Conservation (phyloP, 2,329 filamentous ascomycete species). For the Lachnellula willkommii region DNA sequence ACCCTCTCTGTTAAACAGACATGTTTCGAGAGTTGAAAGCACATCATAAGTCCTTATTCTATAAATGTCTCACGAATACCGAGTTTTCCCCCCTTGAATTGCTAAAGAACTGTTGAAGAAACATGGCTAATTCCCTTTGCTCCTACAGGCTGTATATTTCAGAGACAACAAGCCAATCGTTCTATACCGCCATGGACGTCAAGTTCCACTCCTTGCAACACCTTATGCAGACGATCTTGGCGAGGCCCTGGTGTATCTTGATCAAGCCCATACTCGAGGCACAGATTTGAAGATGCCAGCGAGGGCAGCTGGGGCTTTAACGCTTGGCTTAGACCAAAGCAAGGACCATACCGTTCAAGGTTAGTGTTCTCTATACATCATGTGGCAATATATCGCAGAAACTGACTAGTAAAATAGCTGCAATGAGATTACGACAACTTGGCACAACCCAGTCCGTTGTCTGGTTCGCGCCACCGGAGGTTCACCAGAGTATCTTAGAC, state of each 20-base stretch:
- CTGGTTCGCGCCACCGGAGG: slow-evolving; percentile 29
- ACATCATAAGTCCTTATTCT: too few relatives aligned
- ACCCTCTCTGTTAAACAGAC: too few relatives aligned
- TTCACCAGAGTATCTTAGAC: slow-evolving; percentile 49
- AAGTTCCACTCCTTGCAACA: slow-evolving; percentile 19
- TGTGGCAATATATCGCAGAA: slow-evolving; percentile 5
- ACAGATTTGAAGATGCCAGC: slow-evolving; percentile 22
- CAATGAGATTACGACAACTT: slow-evolving; percentile 60
- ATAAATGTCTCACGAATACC: too few relatives aligned
- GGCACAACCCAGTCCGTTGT: slow-evolving; percentile 33
- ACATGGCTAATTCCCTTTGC: too few relatives aligned
- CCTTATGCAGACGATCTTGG: slow-evolving; percentile 21
- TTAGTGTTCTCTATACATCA: neutral
- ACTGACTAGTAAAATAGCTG: slow-evolving; percentile 38
- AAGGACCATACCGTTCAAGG: slow-evolving; percentile 48
- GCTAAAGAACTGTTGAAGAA: too few relatives aligned
- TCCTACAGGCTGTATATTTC: slow-evolving; percentile 10
- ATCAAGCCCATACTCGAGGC: slow-evolving; percentile 27
- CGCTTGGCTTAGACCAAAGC: slow-evolving; percentile 19
- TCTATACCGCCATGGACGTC: slow-evolving; percentile 12
- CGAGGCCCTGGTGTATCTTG: slow-evolving; percentile 23
- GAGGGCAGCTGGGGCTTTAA: slow-evolving; percentile 18
- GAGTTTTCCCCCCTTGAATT: too few relatives aligned
- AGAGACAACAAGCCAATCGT: slow-evolving; percentile 14
- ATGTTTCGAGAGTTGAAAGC: too few relatives aligned